A percentile compares a stretch with the other conserved stretches of the same genome.
phyloP scores from a whole-genome alignment of 345 rosid genomes.

The Gossypium longicalyx region DNA sequence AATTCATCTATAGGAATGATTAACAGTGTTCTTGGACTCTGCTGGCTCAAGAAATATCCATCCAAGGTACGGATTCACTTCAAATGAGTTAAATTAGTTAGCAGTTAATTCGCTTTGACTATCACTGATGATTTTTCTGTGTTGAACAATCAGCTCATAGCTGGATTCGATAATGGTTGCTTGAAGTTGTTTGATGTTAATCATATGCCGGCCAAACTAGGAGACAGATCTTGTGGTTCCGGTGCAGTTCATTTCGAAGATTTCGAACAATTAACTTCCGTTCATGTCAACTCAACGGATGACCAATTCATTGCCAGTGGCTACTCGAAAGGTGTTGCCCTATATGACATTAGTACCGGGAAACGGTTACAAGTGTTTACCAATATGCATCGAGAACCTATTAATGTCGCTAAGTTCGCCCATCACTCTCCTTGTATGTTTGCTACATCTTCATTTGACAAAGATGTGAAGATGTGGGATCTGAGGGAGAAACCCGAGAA shows the following conservation, averaged over 20 bases:
- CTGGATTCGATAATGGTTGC: slow-evolving; percentile 45
- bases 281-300: slow-evolving; percentile 49
- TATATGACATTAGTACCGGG: slow-evolving; percentile 38
- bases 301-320: slow-evolving; percentile 45
- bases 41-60: slow-evolving; percentile 52
- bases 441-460: slow-evolving; percentile 53
- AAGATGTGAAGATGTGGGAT: slow-evolving; percentile 52
- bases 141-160: slow-evolving; percentile 34
- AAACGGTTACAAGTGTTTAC: slow-evolving; percentile 34
- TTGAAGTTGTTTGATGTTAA: slow-evolving; percentile 41
- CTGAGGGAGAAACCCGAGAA: slow-evolving; percentile 34
- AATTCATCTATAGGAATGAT: slow-evolving; percentile 32
- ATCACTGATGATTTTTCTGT: slow-evolving; percentile 12
- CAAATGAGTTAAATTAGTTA: not conserved
- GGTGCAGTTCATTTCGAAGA: slow-evolving; percentile 26
- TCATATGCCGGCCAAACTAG: slow-evolving; percentile 22
- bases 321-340: slow-evolving; percentile 40
- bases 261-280: slow-evolving; percentile 42
- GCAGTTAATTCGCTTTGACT: not conserved
- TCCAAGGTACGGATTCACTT: slow-evolving; percentile 36
- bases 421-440: slow-evolving; percentile 44
- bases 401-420: slow-evolving; percentile 50
- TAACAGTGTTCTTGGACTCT: slow-evolving; percentile 48
- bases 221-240: slow-evolving; percentile 16
- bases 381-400: slow-evolving; percentile 43